These are phyloP conservation scores for Vachellia collinsii DNA, from an alignment of 306 rosid genomes.

Conservation along the genomic window DNA sequence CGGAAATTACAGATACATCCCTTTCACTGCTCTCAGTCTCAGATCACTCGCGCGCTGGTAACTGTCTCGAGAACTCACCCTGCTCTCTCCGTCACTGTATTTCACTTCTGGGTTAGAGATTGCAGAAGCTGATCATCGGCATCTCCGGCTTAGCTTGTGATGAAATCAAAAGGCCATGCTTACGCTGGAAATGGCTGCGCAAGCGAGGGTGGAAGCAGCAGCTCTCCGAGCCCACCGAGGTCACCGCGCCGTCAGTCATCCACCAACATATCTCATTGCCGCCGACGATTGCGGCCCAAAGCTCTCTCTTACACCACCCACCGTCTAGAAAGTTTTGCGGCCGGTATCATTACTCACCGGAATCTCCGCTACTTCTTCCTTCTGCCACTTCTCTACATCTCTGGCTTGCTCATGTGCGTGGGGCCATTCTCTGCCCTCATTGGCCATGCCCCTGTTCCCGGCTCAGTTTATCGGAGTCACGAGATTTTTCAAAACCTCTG, in stretches of 20 bases:
- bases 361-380: constrained; percentile 72
- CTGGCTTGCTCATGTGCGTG: constrained; percentile 85
- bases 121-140: background rate
- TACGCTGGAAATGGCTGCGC: constrained; percentile 51
- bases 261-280: constrained; percentile 42
- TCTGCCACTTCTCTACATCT: constrained; percentile 74
- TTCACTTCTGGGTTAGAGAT: background rate
- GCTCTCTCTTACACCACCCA: constrained; percentile 40
- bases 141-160: constrained; percentile 24
- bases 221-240: constrained; percentile 88
- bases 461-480: constrained; percentile 81
- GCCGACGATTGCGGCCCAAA: constrained; percentile 66
- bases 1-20: background rate
- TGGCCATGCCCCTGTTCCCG: constrained; percentile 75
- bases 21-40: constrained; percentile 19
- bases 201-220: constrained; percentile 60
- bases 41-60: background rate
- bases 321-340: constrained; percentile 44
- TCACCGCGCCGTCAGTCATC: constrained; percentile 73
- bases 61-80: constrained; percentile 2
- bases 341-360: constrained; percentile 63
- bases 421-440: constrained; percentile 78
- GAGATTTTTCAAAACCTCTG: constrained; percentile 62
- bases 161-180: constrained; percentile 64
- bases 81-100: background rate